phyloP scores from a whole-genome alignment of 2,329 filamentous ascomycete genomes.

The Anthostomella pinea region DNA sequence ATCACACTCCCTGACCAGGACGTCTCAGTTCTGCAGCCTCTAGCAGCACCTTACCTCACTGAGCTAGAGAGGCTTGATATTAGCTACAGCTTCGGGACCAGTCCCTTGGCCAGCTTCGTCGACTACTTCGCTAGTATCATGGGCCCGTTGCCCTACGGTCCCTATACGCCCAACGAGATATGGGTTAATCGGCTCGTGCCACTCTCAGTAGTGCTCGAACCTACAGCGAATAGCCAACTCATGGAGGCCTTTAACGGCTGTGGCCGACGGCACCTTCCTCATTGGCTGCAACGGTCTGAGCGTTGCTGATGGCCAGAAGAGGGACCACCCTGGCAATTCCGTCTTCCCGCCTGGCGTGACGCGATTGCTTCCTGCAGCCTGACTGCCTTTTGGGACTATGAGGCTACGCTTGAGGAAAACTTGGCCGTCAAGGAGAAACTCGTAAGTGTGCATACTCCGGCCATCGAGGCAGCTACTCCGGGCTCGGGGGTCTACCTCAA shows the following conservation, averaged over 20 bases:
- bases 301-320: background rate
- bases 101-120: background rate
- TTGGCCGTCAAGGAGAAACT: slow-evolving; percentile 3
- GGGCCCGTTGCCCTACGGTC: slow-evolving; percentile 11
- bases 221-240: background rate
- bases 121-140: slow-evolving; percentile 3
- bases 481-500: slow-evolving; percentile 12
- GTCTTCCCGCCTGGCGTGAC: slow-evolving; percentile 12
- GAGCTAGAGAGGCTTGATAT: slow-evolving; percentile 6
- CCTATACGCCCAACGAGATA: slow-evolving; percentile 2
- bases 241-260: background rate
- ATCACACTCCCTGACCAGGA: slow-evolving; percentile 5
- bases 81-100: slow-evolving; percentile 4
- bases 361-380: slow-evolving; percentile 2
- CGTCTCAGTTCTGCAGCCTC: background rate
- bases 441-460: background rate
- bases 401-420: slow-evolving; percentile 1
- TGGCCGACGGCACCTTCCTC: slow-evolving; percentile 3
- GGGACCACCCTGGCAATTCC: slow-evolving; percentile 10
- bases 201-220: slow-evolving; percentile 2
- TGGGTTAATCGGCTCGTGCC: slow-evolving; percentile 8
- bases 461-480: slow-evolving; percentile 7
- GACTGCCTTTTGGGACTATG: slow-evolving; percentile 2
- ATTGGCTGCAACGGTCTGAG: slow-evolving; percentile 7
- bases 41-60: slow-evolving; percentile 3